Base-by-base conservation (phyloP, 1,284 basidiomycete genomes). In the Naganishia sp. region DNA sequence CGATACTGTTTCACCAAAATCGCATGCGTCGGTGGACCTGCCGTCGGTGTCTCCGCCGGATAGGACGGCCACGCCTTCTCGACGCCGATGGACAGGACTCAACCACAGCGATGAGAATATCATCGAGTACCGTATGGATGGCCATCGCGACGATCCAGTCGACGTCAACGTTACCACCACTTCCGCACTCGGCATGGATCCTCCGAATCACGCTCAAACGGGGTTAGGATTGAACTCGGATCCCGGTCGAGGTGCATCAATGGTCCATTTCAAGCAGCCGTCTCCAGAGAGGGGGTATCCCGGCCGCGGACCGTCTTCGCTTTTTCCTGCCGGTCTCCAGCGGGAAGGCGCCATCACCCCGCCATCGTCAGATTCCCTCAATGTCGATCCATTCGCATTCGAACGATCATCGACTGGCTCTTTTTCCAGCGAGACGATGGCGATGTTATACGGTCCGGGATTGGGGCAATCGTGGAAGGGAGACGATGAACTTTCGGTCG, bases 371-470 rank as follows among this genome's bases (percentile, higher is more conserved):
- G 31, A 49, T 35, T 50, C 35, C 35, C 23, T 39, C 46, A 47
- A 61, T 28, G 32, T 32, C 21, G 58, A 61, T 31, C 58, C 35
- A 6, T 61, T 61, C 41, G 58, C 47, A 9, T 61, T 51, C 28
- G 58, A 61, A 47, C 58, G 58, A 5, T 61, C 58, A 11, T 61
- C 58, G 11, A 51, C n/a, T 25, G 58, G 58, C 7, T 61, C 58
- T 2, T 42, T 61, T 10, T 61, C 58, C 9, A 61, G 58, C 58
- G 58, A 61, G 31, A 50, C 32, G 15, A 28, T 51, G 58, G 47
- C 58, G 15, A 61, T 47, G 47, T 46, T 61, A 2, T 61, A 42
- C 23, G 58, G 58, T 4, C 58, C 58, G 6, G 58, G 58, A 7
- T 17, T 51, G 5, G 58, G 47, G 15, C 32, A 61, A 23, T 42